A percentile compares a stretch with the other conserved stretches of the same genome.
phyloP scores from a whole-genome alignment of 768 basidiomycete species.

The Gymnopilus dilepis region DNA sequence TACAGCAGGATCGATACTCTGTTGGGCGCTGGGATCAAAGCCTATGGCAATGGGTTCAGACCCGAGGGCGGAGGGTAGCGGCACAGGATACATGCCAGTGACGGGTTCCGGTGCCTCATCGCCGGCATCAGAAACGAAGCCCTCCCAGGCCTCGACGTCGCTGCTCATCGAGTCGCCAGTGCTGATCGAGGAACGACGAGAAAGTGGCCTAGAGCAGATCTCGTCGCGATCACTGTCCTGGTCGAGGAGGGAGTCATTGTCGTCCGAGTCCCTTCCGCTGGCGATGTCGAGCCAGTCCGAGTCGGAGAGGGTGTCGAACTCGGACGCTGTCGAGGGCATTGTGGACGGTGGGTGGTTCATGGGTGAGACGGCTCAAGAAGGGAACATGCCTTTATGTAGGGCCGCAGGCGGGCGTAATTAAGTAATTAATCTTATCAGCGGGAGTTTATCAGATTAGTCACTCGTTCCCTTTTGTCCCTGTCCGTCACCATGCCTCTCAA shows the following conservation, averaged over 20 bases:
- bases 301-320: constrained; percentile 72
- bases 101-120: constrained; percentile 36
- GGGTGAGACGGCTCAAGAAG: constrained; percentile 32
- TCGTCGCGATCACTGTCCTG: constrained; percentile 68
- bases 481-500: constrained; percentile 12
- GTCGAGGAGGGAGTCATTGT: constrained; percentile 70
- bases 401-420: constrained; percentile 9
- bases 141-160: constrained; percentile 81
- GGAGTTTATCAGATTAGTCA: constrained; percentile 2
- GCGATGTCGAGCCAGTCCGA: constrained; percentile 86
- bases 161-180: constrained; percentile 69
- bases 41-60: constrained; percentile 37
- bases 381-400: constrained; percentile 24
- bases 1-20: constrained; percentile 44
- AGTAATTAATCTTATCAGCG: constrained; percentile 15
- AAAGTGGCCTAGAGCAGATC: constrained; percentile 55
- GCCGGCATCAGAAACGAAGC: constrained; percentile 66
- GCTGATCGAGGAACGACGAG: constrained; percentile 74
- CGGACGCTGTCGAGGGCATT: constrained; percentile 55
- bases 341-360: constrained; percentile 39
- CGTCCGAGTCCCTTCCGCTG: constrained; percentile 71
- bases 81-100: constrained; percentile 39
- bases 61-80: constrained; percentile 33
- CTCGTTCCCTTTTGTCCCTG: not conserved
- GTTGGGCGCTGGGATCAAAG: constrained; percentile 33